These are phyloP conservation scores for Tetrapisispora taiwanensis DNA, from an alignment of 805 yeast genomes.

Conservation along the genomic window DNA sequence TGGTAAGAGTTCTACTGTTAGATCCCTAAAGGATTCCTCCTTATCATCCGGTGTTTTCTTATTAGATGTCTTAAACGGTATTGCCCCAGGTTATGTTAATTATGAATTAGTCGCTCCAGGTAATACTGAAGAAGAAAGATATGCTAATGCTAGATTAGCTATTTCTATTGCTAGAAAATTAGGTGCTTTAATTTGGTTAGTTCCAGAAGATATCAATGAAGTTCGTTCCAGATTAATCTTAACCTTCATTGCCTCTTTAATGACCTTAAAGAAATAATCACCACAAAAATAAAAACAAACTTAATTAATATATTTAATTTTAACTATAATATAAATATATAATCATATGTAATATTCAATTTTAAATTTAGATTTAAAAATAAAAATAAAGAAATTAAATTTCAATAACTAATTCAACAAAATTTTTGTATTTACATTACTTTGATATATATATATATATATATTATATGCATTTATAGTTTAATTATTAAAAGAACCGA, in stretches of 20 bases:
- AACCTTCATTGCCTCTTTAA: constrained; percentile 91
- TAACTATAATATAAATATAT: too few species aligned
- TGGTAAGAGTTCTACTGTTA: constrained; percentile 60
- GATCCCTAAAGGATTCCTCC: constrained; percentile 79
- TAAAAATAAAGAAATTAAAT: too few species aligned
- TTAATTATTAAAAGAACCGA: too few species aligned
- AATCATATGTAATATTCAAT: neutral
- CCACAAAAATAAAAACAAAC: too few species aligned
- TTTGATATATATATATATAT: too few species aligned
- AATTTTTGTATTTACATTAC: too few species aligned
- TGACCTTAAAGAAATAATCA: constrained; percentile 48
- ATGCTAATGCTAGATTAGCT: constrained; percentile 93
- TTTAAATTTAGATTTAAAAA: neutral
- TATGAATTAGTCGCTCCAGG: constrained; percentile 83
- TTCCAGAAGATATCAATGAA: constrained; percentile 98
- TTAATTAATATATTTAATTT: too few species aligned
- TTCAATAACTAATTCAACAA: too few species aligned
- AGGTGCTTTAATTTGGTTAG: constrained; percentile 96
- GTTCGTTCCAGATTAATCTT: constrained; percentile 88
- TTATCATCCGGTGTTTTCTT: constrained; percentile 71
- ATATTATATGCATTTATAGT: too few species aligned
- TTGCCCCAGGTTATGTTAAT: constrained; percentile 96
- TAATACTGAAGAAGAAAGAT: constrained; percentile 68
- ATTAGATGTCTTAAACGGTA: constrained; percentile 81
- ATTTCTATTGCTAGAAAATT: constrained; percentile 96